Evolutionary conservation across 352 stramenopile genomes (phyloP).

Genomic region (Pythium biforme): DNA sequence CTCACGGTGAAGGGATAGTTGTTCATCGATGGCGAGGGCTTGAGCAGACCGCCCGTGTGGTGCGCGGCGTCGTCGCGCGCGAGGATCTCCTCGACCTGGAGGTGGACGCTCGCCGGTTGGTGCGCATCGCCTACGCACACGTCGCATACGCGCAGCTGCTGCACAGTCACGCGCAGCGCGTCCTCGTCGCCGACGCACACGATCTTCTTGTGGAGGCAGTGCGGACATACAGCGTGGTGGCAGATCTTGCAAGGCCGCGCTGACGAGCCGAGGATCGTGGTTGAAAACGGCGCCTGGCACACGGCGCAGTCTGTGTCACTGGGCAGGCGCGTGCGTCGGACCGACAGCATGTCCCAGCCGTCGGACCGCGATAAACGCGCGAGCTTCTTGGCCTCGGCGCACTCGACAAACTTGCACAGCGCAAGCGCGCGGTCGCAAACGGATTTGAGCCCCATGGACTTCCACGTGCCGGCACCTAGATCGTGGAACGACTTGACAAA

Average conservation of each 20-base stretch:
- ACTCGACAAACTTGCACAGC: constrained; percentile 5
- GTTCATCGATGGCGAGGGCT: background rate
- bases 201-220: constrained; percentile 19
- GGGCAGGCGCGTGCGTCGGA: background rate
- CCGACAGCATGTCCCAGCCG: background rate
- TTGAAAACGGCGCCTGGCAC: constrained; percentile 5
- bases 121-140: constrained; percentile 5
- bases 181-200: constrained; percentile 10
- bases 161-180: constrained; percentile 1
- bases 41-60: background rate
- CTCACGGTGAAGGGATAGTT: constrained; percentile 6
- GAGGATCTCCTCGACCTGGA: constrained; percentile 10
- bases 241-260: constrained; percentile 15
- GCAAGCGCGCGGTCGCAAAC: constrained; percentile 12
- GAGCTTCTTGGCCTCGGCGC: constrained; percentile 18
- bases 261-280: constrained; percentile 11
- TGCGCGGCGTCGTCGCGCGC: background rate
- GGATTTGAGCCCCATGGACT: constrained; percentile 1
- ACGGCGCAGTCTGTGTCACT: constrained; percentile 14
- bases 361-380: background rate
- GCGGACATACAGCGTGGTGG: constrained; percentile 8
- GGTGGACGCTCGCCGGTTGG: background rate
- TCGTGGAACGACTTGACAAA: constrained; percentile 28
- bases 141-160: constrained; percentile 9
- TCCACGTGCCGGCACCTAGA: constrained; percentile 14